Evolutionary conservation across 306 rosid species (phyloP).

Genomic region (Ormosia emarginata): DNA sequence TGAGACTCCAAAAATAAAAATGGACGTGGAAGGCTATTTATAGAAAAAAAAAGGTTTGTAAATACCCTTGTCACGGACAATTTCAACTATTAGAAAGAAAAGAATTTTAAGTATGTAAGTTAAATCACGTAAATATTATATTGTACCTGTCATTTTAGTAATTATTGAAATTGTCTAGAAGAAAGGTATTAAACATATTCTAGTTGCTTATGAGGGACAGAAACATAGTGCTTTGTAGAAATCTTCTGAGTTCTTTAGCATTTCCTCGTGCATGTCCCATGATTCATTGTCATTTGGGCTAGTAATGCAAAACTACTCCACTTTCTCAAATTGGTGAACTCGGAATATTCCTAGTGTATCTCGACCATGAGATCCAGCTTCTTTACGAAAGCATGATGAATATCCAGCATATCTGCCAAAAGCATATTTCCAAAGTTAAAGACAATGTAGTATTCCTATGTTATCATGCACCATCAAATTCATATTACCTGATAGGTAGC

Average conservation of each 20-base stretch:
- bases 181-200: not conserved
- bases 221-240: constrained; percentile 62
- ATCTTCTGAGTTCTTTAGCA: constrained; percentile 88
- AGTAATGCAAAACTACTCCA: constrained; percentile 90
- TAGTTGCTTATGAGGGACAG: not conserved
- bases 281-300: constrained; percentile 81
- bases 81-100: too few relatives aligned
- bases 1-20: too few relatives aligned
- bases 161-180: not conserved
- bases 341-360: constrained; percentile 95
- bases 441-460: not conserved
- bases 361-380: constrained; percentile 98
- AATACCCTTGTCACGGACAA: too few relatives aligned
- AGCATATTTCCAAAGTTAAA: not conserved
- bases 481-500: constrained; percentile 72
- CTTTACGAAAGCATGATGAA: constrained; percentile 96
- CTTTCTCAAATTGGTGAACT: constrained; percentile 95
- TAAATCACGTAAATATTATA: too few relatives aligned
- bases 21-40: too few relatives aligned
- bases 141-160: too few relatives aligned
- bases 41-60: too few relatives aligned
- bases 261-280: constrained; percentile 95
- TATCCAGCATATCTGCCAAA: constrained; percentile 83
- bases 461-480: not conserved
- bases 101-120: too few relatives aligned